A percentile compares a stretch with the other conserved stretches of the same genome.
Evolutionary conservation across 805 yeast species (phyloP).

Genomic region (Candida dajiaensis): DNA sequence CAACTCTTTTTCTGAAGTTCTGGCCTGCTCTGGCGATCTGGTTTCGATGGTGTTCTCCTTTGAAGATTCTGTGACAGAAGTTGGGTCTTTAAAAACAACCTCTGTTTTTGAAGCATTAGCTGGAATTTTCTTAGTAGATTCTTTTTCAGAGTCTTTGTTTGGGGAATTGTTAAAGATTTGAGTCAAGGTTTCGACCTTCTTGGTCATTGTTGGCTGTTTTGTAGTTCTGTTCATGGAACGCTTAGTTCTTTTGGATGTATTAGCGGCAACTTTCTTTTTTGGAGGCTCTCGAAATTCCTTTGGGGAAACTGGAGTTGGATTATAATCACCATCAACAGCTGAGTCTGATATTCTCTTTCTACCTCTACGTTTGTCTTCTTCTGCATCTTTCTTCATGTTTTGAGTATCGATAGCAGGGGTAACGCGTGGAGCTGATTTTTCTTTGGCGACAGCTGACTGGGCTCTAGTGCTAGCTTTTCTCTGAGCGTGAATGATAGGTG

Average conservation of each 20-base stretch:
- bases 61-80: background rate
- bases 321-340: background rate
- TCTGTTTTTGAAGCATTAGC: background rate
- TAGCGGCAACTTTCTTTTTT: background rate
- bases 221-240: background rate
- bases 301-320: background rate
- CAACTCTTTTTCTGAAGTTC: background rate
- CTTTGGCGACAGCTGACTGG: background rate
- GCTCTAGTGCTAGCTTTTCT: conserved; percentile 13
- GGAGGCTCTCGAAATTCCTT: background rate
- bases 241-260: background rate
- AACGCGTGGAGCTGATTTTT: background rate
- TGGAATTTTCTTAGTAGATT: background rate
- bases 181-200: background rate
- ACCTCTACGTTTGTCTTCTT: background rate
- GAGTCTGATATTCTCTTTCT: background rate
- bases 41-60: background rate
- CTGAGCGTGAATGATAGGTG: conserved; percentile 13
- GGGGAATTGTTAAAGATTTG: background rate
- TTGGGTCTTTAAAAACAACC: background rate
- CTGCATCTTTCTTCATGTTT: no score
- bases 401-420: background rate
- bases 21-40: background rate
- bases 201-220: background rate
- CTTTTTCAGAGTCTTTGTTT: background rate